Conservation (phyloP, 2,329 filamentous ascomycete species). For the Berkeleyomyces basicola region DNA sequence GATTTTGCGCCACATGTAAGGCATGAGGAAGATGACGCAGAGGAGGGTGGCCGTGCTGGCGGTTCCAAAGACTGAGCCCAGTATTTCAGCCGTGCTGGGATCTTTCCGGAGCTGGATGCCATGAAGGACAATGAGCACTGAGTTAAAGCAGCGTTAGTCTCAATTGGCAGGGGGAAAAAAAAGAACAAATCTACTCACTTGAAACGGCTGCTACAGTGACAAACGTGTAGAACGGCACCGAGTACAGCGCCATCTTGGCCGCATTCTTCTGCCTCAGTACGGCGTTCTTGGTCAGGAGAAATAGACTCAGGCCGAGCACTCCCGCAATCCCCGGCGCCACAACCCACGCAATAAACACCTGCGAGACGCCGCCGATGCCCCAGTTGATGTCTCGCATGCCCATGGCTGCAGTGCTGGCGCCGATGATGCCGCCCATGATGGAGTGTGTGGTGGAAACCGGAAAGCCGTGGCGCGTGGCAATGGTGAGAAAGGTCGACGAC, state of each 20-base stretch:
- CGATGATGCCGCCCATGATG: conserved; percentile 28
- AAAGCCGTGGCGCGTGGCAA: conserved; percentile 33
- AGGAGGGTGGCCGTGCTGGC: conserved; percentile 26
- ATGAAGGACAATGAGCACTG: conserved; percentile 37
- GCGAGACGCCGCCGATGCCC: conserved; percentile 23
- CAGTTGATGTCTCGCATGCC: conserved; percentile 23
- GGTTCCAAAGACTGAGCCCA: conserved; percentile 26
- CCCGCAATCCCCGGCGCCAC: conserved; percentile 23
- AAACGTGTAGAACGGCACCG: conserved; percentile 25
- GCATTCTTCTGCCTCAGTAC: conserved; percentile 21
- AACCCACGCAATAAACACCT: conserved; percentile 25
- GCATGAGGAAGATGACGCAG: conserved; percentile 34
- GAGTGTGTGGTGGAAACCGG: conserved; percentile 39
- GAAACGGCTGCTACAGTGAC: conserved; percentile 22
- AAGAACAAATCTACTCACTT: conserved; percentile 17
- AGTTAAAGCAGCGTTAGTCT: conserved; percentile 9
- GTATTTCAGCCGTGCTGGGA: conserved; percentile 15
- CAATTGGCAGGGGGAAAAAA: no score
- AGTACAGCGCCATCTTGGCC: conserved; percentile 16
- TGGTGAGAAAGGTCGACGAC: conserved; percentile 34
- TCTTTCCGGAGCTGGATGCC: conserved; percentile 19
- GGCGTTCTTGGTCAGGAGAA: conserved; percentile 22
- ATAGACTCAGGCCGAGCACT: conserved; percentile 20
- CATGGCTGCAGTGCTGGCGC: conserved; percentile 22
- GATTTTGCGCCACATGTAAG: conserved; percentile 34